A percentile compares a stretch with the other conserved stretches of the same genome.
These are phyloP conservation scores for Picea glauca DNA, from an alignment of 75 land plant species.

Conservation along the genomic window DNA sequence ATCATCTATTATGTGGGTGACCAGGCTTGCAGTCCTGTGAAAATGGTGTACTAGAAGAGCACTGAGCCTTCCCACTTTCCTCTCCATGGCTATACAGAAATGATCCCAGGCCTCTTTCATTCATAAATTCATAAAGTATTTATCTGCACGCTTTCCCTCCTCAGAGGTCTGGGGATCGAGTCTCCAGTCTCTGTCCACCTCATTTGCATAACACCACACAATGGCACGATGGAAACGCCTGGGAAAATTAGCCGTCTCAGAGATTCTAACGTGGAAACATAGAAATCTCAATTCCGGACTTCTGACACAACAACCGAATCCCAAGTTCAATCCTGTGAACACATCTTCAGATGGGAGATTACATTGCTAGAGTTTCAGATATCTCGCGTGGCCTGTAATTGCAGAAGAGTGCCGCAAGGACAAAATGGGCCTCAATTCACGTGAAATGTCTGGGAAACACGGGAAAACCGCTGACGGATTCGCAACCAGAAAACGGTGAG, in stretches of 20 bases:
- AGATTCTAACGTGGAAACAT: not conserved
- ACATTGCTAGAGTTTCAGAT: not conserved
- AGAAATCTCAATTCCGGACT: not conserved
- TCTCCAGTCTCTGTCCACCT: not conserved
- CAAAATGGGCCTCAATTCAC: not conserved
- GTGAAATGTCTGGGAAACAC: no score
- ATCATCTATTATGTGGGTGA: no score
- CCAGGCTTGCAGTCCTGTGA: no score
- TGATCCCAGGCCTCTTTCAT: no score
- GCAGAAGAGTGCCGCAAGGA: not conserved
- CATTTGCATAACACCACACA: not conserved
- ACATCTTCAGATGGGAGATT: not conserved
- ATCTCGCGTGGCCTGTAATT: not conserved
- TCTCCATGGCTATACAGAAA: no score
- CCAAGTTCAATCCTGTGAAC: slow-evolving; percentile 1
- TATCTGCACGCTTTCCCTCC: not conserved
- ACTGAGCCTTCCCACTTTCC: no score
- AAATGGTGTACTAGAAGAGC: no score
- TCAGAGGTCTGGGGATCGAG: not conserved
- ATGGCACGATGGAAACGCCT: slow-evolving; percentile 9
- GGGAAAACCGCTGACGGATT: not conserved
- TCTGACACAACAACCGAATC: not conserved
- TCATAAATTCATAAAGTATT: no score
- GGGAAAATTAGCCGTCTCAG: not conserved
- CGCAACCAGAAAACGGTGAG: not conserved